Evolutionary conservation across 139 green algal species (phyloP), one percentile per base, ranked within the genome.

Genomic region (Pleodorina starrii): DNA sequence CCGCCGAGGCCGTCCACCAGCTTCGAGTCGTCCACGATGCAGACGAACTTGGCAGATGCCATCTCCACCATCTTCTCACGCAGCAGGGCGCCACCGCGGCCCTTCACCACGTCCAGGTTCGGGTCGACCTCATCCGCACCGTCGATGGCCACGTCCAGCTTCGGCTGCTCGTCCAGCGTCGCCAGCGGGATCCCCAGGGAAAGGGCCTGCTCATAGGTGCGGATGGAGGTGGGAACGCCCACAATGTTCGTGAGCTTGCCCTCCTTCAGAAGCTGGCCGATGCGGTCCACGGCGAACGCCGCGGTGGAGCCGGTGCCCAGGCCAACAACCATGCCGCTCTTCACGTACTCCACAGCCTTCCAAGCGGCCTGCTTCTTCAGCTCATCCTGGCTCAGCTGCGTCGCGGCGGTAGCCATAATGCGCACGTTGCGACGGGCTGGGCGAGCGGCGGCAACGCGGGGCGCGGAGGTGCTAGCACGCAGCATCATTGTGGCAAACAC

Each of bases 1-100:
- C 97, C 97, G 16, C 97, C 97, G 71, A 99, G 93, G 21, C 96
- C 96, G 1, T 88, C 42, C 43, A 99, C 96, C 90, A 99, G 91
- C 96, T 99, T 99, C 75, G 97, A 97, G 77, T 99, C 98, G 85
- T 99, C 98, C 16, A 99, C 98, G 77, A 99, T 99, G 94, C 98
- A 99, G 38, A 99, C 96, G 93, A 99, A 99, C 92, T 97, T 98
- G 60, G 94, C 90, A 16, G 96, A 97, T 6, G 96, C 96, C 91
- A 96, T 95, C 95, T 99, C 98, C 63, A 99, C 98, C 97, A 99
- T 99, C 97, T 99, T 99, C 94, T 99, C 98, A 68, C 98, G 94
- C 83, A 99, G 95, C 86, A 99, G 94, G 1, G 98, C 98, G 32
- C 98, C 98, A 36, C 98, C 98, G 68, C 98, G 95, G 51, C 98